Evolutionary conservation across 768 basidiomycete genomes (phyloP).

Genomic region (Suillus subluteus): DNA sequence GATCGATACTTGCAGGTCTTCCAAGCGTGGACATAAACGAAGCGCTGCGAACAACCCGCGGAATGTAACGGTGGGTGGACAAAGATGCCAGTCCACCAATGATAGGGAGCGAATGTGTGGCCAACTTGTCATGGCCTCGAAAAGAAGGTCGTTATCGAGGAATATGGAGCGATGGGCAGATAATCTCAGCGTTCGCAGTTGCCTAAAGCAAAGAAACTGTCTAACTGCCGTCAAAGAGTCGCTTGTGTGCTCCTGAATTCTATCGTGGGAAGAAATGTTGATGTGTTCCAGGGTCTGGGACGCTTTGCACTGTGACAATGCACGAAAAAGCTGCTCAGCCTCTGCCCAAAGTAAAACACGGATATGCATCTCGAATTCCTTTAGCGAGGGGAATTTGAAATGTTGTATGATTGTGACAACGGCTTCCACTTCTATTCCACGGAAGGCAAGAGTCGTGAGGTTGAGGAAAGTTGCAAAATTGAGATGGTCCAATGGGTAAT

Average conservation of each 20-base stretch:
- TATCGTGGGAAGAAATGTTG: background rate
- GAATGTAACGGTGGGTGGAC: background rate
- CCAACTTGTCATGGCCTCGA: constrained; percentile 3
- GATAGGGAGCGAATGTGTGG: background rate
- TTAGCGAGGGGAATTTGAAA: constrained; percentile 1
- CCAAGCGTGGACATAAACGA: background rate
- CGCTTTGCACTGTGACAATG: constrained; percentile 7
- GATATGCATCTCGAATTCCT: background rate
- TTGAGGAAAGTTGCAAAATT: background rate
- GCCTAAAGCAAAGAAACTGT: background rate
- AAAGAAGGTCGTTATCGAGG: constrained; percentile 1
- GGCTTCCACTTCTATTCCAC: background rate
- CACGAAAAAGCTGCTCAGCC: background rate
- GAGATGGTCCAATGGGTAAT: background rate
- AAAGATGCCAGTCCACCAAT: background rate
- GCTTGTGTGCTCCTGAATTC: background rate
- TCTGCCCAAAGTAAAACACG: background rate
- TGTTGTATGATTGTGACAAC: background rate
- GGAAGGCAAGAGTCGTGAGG: background rate
- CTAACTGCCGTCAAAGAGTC: background rate
- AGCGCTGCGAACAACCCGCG: background rate
- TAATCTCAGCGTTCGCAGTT: background rate
- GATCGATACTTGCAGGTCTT: background rate
- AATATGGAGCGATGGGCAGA: background rate
- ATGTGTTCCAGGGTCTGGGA: constrained; percentile 1